These are phyloP conservation scores for Scheffersomyces cryptocercus DNA, from an alignment of 1,139 yeast genomes.

Conservation along the genomic window DNA sequence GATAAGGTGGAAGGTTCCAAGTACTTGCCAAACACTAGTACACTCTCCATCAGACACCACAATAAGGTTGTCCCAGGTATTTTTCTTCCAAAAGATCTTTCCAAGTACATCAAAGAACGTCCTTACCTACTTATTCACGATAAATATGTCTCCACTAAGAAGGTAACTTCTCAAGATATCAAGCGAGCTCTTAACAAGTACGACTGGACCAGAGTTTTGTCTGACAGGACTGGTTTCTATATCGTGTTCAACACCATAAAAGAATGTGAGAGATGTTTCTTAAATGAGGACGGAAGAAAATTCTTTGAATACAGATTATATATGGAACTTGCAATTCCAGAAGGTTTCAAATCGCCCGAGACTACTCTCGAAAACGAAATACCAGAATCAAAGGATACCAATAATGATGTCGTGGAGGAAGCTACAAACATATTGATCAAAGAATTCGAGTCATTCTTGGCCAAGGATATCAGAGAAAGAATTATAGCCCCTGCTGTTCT, in stretches of 20 bases:
- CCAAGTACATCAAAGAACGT: conserved; percentile 48
- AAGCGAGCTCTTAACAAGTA: conserved; percentile 54
- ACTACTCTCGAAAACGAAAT: conserved; percentile 9
- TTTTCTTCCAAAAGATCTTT: conserved; percentile 47
- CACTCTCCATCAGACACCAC: conserved; percentile 32
- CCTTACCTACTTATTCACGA: conserved; percentile 61
- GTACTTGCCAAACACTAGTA: conserved; percentile 36
- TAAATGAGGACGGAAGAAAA: conserved; percentile 62
- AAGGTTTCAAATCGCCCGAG: conserved; percentile 18
- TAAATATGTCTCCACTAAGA: conserved; percentile 51
- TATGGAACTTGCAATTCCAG: conserved; percentile 58
- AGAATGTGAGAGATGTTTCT: conserved; percentile 69
- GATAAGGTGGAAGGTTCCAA: conserved; percentile 7
- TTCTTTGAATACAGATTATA: conserved; percentile 50
- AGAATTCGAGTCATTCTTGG: conserved; percentile 63
- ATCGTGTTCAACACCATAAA: conserved; percentile 63
- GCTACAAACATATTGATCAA: conserved; percentile 60
- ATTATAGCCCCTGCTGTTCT: conserved; percentile 71
- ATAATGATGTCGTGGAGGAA: conserved; percentile 47
- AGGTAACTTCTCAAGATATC: conserved; percentile 54
- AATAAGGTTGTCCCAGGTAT: conserved; percentile 35
- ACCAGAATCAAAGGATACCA: conserved; percentile 4
- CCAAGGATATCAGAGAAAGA: conserved; percentile 75
- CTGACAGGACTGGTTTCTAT: conserved; percentile 67
- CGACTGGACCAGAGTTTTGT: conserved; percentile 64